Evolutionary conservation across 1,139 yeast species (phyloP), one percentile per base, ranked within the genome.

Genomic region (Protomyces inouyei): DNA sequence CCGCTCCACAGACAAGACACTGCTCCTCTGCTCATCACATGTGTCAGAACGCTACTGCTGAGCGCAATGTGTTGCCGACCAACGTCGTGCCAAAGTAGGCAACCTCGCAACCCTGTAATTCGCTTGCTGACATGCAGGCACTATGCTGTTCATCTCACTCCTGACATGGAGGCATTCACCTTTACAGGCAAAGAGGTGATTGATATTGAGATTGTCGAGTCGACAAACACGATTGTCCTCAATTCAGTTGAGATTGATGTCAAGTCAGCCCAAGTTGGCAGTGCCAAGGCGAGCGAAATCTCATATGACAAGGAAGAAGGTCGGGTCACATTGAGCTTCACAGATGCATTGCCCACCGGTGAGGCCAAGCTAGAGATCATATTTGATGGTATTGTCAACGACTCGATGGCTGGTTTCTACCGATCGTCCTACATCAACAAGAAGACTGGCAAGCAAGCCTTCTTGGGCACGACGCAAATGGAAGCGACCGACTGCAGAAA

Each of bases 401-500:
- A 87, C 72, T 82, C 83, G 72, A 85, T 88, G 88, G 86, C 88
- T 43, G 93, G 95, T 18, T 87, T 87, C 76, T 88, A 88, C 78
- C 83, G 93, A 72, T 88, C 95, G 4, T 82, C 84, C 48, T 89
- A 89, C 76, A 81, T 79, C 71, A 85, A 82, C 68, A 75, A 77
- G 60, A 81, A 82, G 69, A 59, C 63, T 37, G 91, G 88, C 9
- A 80, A 79, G 67, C 80, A 82, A 57, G 84, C 85, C 72, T 83
- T 81, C 68, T 82, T 87, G 79, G 86, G 89, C 56, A 84, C 92
- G 46, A 88, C 95, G 54, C 95, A 88, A 76, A 86, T 88, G 81
- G 95, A 88, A 76, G 88, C 95, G 40, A 86, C 92, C 36, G 92
- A 87, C 73, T 90, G 92, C 61, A 85, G 95, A 75, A 81, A 90